phyloP scores from a whole-genome alignment of 345 rosid genomes.

The Euphorbia pulcherrima region DNA sequence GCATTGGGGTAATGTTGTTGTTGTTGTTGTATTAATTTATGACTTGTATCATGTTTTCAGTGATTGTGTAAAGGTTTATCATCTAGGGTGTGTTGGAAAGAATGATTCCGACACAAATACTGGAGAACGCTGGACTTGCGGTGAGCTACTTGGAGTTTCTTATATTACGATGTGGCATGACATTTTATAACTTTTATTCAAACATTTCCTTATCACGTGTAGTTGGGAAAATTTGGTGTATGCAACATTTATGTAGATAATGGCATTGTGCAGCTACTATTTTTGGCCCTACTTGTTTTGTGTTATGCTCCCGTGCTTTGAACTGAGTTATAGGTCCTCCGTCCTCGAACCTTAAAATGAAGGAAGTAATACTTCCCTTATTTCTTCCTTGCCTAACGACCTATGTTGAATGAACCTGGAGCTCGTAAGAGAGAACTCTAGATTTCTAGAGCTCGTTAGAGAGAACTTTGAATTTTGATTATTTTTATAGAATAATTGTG shows the following conservation, averaged over 20 bases:
- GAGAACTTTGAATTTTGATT: too few relatives aligned
- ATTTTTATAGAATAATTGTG: too few relatives aligned
- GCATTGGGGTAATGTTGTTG: too few relatives aligned
- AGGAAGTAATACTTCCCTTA: too few relatives aligned
- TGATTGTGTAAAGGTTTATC: slow-evolving; percentile 28
- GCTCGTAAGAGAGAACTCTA: too few relatives aligned
- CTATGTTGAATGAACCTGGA: too few relatives aligned
- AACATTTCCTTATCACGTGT: background rate
- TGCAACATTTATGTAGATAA: background rate
- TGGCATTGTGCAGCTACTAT: background rate
- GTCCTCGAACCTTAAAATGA: too few relatives aligned
- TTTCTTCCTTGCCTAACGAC: too few relatives aligned
- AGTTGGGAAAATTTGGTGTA: background rate
- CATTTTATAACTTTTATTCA: background rate
- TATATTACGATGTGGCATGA: background rate
- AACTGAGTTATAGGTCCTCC: too few relatives aligned
- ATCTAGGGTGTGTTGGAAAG: slow-evolving; percentile 19
- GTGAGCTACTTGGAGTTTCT: slow-evolving; percentile 14
- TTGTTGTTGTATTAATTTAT: background rate
- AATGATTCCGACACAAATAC: background rate
- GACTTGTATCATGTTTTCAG: slow-evolving; percentile 13
- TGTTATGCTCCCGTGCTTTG: too few relatives aligned
- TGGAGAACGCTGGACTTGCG: slow-evolving; percentile 25
- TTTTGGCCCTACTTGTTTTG: background rate
- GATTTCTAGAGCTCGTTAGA: too few relatives aligned